Evolutionary conservation across 257 asterid genomes (phyloP), one percentile per base, ranked within the genome.

Genomic region (Cordia subcordata): DNA sequence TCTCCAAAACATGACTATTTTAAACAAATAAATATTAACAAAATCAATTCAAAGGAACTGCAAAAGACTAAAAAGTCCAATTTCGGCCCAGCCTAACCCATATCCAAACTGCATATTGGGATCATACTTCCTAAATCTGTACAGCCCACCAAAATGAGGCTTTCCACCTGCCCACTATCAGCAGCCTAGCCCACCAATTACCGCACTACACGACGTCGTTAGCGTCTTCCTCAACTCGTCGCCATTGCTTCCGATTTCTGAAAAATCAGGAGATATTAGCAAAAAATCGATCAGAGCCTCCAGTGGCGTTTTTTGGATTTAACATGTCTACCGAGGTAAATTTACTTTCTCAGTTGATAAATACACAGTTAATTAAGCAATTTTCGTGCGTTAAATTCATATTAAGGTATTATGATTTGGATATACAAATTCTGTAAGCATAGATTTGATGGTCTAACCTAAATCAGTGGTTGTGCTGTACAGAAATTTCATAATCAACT

Each of bases 261-360:
- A 15, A 49, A 15, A 8, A 4, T 17, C 11, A 49, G 21, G 9
- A 4, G 4, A 49, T 4, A 50, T 27, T 27, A 1, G 20, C 22
- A n/a, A 27, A 27, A n/a, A 27, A 27, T 27, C 35, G 35, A 27
- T 27, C 35, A 27, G 13, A n/a, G 1, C 0, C 20, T 18, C 19
- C 33, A 10, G 58, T 70, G 70, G 49, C 70, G 13, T 13, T 64
- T 63, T 13, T 70, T 27, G 75, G 71, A 53, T 64, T 66, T 46
- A 45, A 35, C 45, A 18, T 60, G 16, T 19, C 69, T 8, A 18
- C 37, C 14, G 75, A 70, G 54, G 75, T 70, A 39, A 16, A 10
- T 27, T 27, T 27, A 27, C 40, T 27, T 27, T 1, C 35, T 27
- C 35, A 1, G 4, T 27, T 27, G 6, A 27, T 45, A 45, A 45